Evolutionary conservation across 78 protist genomes (phyloP).

Genomic region (Dictyostelium firmibasis): DNA sequence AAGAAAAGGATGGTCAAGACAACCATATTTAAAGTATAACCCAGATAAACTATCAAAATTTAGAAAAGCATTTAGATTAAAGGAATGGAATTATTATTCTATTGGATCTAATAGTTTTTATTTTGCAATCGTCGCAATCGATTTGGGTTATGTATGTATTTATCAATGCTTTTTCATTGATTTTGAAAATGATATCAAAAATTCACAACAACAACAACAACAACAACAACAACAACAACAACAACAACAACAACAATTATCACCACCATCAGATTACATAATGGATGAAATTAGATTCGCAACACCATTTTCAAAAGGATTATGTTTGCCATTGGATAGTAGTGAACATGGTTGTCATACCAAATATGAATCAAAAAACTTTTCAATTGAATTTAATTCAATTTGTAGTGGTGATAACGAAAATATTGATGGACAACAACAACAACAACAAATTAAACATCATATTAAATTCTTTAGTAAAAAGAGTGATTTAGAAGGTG

Average conservation of each 20-base stretch:
- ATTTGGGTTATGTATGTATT: constrained; percentile 35
- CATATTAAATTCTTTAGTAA: not conserved
- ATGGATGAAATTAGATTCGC: constrained; percentile 21
- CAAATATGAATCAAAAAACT: not conserved
- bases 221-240: not conserved
- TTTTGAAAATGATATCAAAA: not conserved
- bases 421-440: not conserved
- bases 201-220: not conserved
- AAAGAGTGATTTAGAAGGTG: constrained; percentile 32
- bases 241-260: not conserved
- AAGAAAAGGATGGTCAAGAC: constrained; percentile 54
- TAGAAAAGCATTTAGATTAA: constrained; percentile 25
- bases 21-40: constrained; percentile 34
- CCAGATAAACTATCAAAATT: constrained; percentile 31
- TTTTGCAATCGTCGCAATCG: constrained; percentile 50
- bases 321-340: constrained; percentile 9
- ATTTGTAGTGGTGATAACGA: not conserved
- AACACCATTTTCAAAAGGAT: constrained; percentile 35
- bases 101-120: constrained; percentile 34
- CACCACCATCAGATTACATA: not conserved
- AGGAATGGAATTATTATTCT: constrained; percentile 71
- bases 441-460: not conserved
- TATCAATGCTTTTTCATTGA: constrained; percentile 55
- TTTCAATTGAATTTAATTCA: constrained; percentile 6
- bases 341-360: constrained; percentile 21